phyloP scores from a whole-genome alignment of 1,284 basidiomycete genomes.

The Rugosomyces carneus region DNA sequence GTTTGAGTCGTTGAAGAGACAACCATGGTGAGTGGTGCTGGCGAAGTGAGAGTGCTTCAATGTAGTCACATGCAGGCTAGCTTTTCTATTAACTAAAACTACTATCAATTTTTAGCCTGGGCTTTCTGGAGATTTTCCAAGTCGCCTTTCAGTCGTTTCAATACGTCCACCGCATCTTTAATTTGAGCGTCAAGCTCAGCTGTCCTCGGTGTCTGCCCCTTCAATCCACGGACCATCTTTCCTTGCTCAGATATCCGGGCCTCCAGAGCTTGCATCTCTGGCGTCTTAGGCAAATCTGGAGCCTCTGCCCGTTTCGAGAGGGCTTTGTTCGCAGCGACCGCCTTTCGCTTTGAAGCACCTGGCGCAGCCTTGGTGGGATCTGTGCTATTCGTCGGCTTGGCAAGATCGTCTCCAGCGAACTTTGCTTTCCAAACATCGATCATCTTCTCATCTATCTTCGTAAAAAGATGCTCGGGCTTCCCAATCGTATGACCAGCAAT shows the following conservation, averaged over 20 bases:
- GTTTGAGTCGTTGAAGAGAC: background rate
- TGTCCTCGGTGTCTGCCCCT: slow-evolving; percentile 60
- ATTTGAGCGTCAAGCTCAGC: slow-evolving; percentile 65
- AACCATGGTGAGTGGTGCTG: background rate
- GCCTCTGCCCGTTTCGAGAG: slow-evolving; percentile 22
- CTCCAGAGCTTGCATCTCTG: slow-evolving; percentile 60
- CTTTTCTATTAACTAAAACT: too few species aligned
- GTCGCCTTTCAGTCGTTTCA: slow-evolving; percentile 47
- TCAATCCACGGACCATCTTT: slow-evolving; percentile 59
- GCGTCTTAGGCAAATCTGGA: slow-evolving; percentile 48
- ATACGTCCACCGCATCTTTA: slow-evolving; percentile 43
- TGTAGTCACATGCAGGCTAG: too few species aligned
- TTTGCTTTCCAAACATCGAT: slow-evolving; percentile 77
- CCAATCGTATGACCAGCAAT: slow-evolving; percentile 85
- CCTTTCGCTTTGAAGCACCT: slow-evolving; percentile 51
- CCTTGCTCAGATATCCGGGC: slow-evolving; percentile 73
- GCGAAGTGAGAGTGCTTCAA: too few species aligned
- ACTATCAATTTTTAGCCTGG: background rate
- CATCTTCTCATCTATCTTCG: slow-evolving; percentile 90
- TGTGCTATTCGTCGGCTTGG: slow-evolving; percentile 15
- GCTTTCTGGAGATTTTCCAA: slow-evolving; percentile 22
- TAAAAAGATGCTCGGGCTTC: slow-evolving; percentile 88
- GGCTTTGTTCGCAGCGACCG: slow-evolving; percentile 30
- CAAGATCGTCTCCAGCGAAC: slow-evolving; percentile 63
- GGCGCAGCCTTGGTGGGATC: slow-evolving; percentile 23